Evolutionary conservation across 176 grass and related monocot genomes (phyloP), one percentile per base, ranked within the genome.

Genomic region (Musa troglodytarum): DNA sequence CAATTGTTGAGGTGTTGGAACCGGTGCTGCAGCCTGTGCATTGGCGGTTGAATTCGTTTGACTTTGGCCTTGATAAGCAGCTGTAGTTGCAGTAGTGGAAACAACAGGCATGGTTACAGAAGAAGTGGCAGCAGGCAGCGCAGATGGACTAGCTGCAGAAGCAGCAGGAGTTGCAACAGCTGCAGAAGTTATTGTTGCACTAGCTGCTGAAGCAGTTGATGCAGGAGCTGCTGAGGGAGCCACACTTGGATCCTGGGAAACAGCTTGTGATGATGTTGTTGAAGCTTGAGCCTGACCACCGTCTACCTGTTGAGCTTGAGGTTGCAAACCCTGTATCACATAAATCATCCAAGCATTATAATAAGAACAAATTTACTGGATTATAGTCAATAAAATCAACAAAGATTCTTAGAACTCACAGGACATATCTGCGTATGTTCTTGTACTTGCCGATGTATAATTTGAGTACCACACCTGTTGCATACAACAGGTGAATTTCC

Each of bases 381-480:
- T 17, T 23, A 52, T 26, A 76, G 68, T 14, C 57, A 25, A 73
- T 9, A 2, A 78, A 81, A n/a, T 69, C 11, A 76, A 2, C 9
- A n/a, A 43, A 43, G 34, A 43, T 11, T 50, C 49, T 72, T 25
- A 66, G 53, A 24, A 91, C 90, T 84, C 87, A 99, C 95, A 81
- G 87, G 86, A 59, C 95, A 99, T 52, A 91, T 75, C 73, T 99
- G 91, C 70, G 95, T 91, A 87, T 94, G 95, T 63, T 99, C 95
- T 86, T 89, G 91, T 69, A 99, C 95, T 89, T 99, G 95, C 34
- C 86, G 84, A 76, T 99, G 91, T 76, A 99, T 78, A 84, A 99
- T 99, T 75, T 99, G 91, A 75, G 76, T 79, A 75, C 79, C 86
- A 76, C 96, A 99, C 21, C 88, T 83, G 79, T 96, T 96, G 69